phyloP scores from a whole-genome alignment of 1,284 basidiomycete genomes.

The Ustilago xerochloae region DNA sequence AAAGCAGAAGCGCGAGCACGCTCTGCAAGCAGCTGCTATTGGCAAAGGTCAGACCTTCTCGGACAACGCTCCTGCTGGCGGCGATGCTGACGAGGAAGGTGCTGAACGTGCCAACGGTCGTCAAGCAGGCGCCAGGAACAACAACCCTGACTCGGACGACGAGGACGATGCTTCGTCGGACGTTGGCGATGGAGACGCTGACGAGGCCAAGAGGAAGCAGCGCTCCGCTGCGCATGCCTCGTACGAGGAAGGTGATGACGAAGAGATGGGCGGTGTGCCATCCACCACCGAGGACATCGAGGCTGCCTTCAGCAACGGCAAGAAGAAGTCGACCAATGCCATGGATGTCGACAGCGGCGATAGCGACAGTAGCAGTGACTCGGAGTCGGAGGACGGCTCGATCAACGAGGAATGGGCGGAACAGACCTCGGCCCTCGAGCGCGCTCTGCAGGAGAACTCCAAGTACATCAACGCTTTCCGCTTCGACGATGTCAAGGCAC shows the following conservation, averaged over 20 bases:
- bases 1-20: slow-evolving; percentile 82
- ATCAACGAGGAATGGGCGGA: slow-evolving; percentile 64
- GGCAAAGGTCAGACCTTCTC: slow-evolving; percentile 77
- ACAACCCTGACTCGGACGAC: slow-evolving; percentile 56
- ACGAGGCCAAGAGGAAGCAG: slow-evolving; percentile 74
- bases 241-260: slow-evolving; percentile 74
- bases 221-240: slow-evolving; percentile 78
- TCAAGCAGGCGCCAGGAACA: slow-evolving; percentile 26
- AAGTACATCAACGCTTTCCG: slow-evolving; percentile 75
- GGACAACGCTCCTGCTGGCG: slow-evolving; percentile 67
- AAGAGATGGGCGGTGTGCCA: slow-evolving; percentile 44
- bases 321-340: slow-evolving; percentile 36
- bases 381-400: slow-evolving; percentile 51
- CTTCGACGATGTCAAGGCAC: slow-evolving; percentile 76
- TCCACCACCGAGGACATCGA: slow-evolving; percentile 75
- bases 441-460: slow-evolving; percentile 71
- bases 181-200: slow-evolving; percentile 79
- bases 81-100: slow-evolving; percentile 68
- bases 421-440: slow-evolving; percentile 68
- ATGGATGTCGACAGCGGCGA: slow-evolving; percentile 59
- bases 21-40: slow-evolving; percentile 81
- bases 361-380: slow-evolving; percentile 37
- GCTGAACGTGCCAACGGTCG: slow-evolving; percentile 73
- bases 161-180: slow-evolving; percentile 54
- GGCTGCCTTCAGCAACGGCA: slow-evolving; percentile 72